phyloP scores from a whole-genome alignment of 2,329 filamentous ascomycete genomes.

The Didymella segeticola region DNA sequence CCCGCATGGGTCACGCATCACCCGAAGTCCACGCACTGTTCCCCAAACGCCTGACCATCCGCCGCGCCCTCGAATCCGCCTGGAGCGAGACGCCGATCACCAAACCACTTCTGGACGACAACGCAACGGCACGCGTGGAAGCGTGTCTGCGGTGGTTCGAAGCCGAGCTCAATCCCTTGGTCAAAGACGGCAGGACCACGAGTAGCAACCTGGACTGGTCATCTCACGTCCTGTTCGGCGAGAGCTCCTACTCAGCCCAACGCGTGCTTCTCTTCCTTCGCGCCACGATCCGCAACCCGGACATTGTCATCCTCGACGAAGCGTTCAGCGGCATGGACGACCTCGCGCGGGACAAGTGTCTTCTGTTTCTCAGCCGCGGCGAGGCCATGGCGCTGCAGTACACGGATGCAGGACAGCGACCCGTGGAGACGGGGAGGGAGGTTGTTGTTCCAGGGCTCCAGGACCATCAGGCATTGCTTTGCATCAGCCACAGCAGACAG shows the following conservation, averaged over 20 bases:
- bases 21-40: slow-evolving; percentile 95
- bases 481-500: slow-evolving; percentile 88
- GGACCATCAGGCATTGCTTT: slow-evolving; percentile 80
- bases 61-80: slow-evolving; percentile 80
- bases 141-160: slow-evolving; percentile 79
- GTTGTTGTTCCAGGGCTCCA: slow-evolving; percentile 68
- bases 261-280: slow-evolving; percentile 81
- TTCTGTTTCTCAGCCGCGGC: slow-evolving; percentile 72
- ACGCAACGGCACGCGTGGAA: slow-evolving; percentile 67
- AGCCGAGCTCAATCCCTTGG: slow-evolving; percentile 71
- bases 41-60: slow-evolving; percentile 75
- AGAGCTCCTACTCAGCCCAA: slow-evolving; percentile 80
- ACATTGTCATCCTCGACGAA: slow-evolving; percentile 60
- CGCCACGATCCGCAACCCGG: slow-evolving; percentile 54
- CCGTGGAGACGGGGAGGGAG: slow-evolving; percentile 56
- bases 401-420: slow-evolving; percentile 39
- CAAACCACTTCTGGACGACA: slow-evolving; percentile 67
- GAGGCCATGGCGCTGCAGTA: slow-evolving; percentile 47
- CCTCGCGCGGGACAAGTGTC: slow-evolving; percentile 80
- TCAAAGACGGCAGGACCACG: slow-evolving; percentile 13
- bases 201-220: slow-evolving; percentile 66
- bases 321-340: slow-evolving; percentile 60
- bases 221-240: slow-evolving; percentile 70
- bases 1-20: slow-evolving; percentile 88
- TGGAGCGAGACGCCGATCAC: slow-evolving; percentile 88